Base-by-base conservation (phyloP, 2,329 filamentous ascomycete genomes). In the Gaeumannomyces sp. region DNA sequence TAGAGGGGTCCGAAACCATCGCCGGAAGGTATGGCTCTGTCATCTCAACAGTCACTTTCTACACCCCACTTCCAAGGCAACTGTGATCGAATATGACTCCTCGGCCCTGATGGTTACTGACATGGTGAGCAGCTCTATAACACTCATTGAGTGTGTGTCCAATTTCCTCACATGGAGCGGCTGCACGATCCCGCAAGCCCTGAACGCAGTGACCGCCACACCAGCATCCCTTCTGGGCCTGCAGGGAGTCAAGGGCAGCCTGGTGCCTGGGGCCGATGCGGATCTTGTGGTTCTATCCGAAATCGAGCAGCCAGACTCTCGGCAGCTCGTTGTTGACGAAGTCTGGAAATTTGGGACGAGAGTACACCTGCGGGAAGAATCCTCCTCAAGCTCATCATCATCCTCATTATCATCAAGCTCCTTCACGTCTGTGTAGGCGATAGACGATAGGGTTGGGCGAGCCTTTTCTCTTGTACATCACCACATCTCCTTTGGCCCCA, bases 151-250 rank as follows among this genome's bases (percentile, higher is more conserved):
- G 70, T 95, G 92, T 71, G 86, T 93, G 64, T 89, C 87, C 72
- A 95, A 95, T 75, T 93, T 95, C 74, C 80, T 92, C 69, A 83
- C 83, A 66, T 94, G 89, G 88, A 88, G 88, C 1, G 89, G 88
- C 19, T 83, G 85, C 6, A 82, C 81, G 50, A 82, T 93, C 50
- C 85, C 89, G 0, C 83, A 88, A 71, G 90, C 89, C 1, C 76
- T 95, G 60, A 85, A 83, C 68, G 85, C 90, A 11, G 91, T 93
- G 35, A 95, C 92, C 0, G 80, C 84, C 45, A 93, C 91, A 0
- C 92, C 92, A 0, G 91, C 92, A 1, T 83, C 81, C 61, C 92
- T 95, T 89, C 77, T 95, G 25, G 89, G 89, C 0, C 72, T 93
- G 58, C 76, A 85, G 62, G 81, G 80, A 14, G 75, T 83, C 62